phyloP scores from a whole-genome alignment of 345 rosid genomes.

The Mallotus nudiflorus region DNA sequence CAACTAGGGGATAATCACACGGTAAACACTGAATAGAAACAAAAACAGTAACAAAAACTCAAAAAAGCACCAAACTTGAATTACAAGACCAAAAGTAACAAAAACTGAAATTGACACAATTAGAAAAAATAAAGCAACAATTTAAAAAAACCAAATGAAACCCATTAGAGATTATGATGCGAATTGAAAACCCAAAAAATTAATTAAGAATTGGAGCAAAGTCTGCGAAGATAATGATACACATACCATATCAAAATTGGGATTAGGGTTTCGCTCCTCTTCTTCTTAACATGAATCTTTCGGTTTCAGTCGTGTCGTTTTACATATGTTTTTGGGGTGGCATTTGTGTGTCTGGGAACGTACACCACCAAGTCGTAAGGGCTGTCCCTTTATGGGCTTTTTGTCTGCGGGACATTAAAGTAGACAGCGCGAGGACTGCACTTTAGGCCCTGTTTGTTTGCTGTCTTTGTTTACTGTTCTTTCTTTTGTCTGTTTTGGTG shows the following conservation, averaged over 20 bases:
- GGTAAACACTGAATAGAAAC: background rate
- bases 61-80: background rate
- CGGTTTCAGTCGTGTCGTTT: background rate
- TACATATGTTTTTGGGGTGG: background rate
- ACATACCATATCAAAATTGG: slow-evolving; percentile 18
- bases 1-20: background rate
- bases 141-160: background rate
- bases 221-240: background rate
- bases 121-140: background rate
- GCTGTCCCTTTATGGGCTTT: background rate
- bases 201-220: slow-evolving; percentile 7
- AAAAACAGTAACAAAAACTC: background rate
- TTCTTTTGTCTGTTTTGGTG: too few relatives aligned
- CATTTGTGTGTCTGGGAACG: background rate
- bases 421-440: too few relatives aligned
- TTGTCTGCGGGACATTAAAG: too few relatives aligned
- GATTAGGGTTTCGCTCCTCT: slow-evolving; percentile 14
- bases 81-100: background rate
- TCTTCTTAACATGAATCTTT: background rate
- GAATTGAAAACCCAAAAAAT: slow-evolving; percentile 7
- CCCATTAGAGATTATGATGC: slow-evolving; percentile 5
- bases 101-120: slow-evolving; percentile 7
- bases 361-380: background rate
- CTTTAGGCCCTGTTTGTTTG: too few relatives aligned
- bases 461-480: too few relatives aligned